Evolutionary conservation across 1,139 yeast genomes (phyloP), one percentile per base, ranked within the genome.

Genomic region (Debaryomyces robertsiae): DNA sequence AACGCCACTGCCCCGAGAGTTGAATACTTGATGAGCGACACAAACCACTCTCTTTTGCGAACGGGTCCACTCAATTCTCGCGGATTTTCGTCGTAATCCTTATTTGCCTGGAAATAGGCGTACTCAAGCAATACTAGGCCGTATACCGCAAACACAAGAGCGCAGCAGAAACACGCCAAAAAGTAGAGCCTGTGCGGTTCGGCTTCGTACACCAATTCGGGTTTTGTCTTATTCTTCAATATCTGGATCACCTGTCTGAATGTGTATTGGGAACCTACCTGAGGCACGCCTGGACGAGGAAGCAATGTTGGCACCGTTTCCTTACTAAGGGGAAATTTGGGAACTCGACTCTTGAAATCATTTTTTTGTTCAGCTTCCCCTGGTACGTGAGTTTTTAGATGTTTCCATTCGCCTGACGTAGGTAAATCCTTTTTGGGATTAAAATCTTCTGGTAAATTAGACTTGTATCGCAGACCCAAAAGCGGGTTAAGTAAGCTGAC

Each of bases 131-230:
- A 57, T 63, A 87, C 69, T 38, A 83, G 59, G 5, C 85, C 87
- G 58, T 87, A 88, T 9, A 84, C 71, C 3, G 84, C 72, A 52
- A 85, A 78, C 14, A 82, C 81, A 28, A 84, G 66, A 0, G 90
- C 87, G 54, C 84, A 73, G 29, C 88, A 81, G 48, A 82, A 79
- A 57, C 88, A 79, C 28, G 81, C 76, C 17, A 85, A 65, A 57
- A 87, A 86, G 58, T 86, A 88, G 22, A 86, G 68, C 43, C 86
- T 69, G 57, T 88, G 95, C 0, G 94, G 87, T 61, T 88, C 95
- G 24, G 90, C 81, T 67, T 85, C 91, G 61, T 88, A 88, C 38
- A 88, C 73, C 44, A 88, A 69, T 57, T 86, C 95, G 1, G 94
- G 94, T 39, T 75, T 73, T 6, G 63, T 65, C 50, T 81, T 79